These are phyloP conservation scores for Colletotrichum phormii DNA, from an alignment of 2,329 filamentous ascomycete species.

Conservation along the genomic window DNA sequence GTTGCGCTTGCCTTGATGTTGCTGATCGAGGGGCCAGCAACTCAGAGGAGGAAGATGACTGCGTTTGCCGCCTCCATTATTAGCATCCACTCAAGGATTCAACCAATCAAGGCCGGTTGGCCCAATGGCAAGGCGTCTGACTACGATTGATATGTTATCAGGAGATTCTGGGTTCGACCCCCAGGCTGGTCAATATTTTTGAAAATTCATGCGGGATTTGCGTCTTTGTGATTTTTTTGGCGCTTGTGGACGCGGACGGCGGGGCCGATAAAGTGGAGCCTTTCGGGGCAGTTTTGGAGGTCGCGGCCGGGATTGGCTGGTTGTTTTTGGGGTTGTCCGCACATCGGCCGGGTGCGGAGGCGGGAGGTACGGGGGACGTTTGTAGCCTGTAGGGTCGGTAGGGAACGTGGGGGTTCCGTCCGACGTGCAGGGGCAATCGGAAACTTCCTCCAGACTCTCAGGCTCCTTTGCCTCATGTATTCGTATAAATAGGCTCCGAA, in stretches of 20 bases:
- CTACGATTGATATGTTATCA: slow-evolving; percentile 45
- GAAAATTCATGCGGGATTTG: background rate
- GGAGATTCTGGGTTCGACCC: slow-evolving; percentile 38
- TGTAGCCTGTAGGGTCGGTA: background rate
- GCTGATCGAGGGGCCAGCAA: too few species aligned
- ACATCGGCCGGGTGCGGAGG: too few species aligned
- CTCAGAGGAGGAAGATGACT: too few species aligned
- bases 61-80: too few species aligned
- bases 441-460: too few species aligned
- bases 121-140: slow-evolving; percentile 57
- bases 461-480: too few species aligned
- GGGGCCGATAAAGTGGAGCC: background rate
- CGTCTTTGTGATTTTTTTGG: background rate
- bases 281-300: background rate
- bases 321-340: background rate
- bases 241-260: background rate
- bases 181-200: slow-evolving; percentile 31
- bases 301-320: background rate
- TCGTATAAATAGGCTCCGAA: background rate
- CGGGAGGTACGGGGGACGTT: background rate
- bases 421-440: too few species aligned
- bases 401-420: background rate
- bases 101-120: slow-evolving; percentile 39
- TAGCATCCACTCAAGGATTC: background rate
- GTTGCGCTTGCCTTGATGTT: too few species aligned